Conservation (phyloP, 2,329 filamentous ascomycete species). For the Paecilomyces fulvus region DNA sequence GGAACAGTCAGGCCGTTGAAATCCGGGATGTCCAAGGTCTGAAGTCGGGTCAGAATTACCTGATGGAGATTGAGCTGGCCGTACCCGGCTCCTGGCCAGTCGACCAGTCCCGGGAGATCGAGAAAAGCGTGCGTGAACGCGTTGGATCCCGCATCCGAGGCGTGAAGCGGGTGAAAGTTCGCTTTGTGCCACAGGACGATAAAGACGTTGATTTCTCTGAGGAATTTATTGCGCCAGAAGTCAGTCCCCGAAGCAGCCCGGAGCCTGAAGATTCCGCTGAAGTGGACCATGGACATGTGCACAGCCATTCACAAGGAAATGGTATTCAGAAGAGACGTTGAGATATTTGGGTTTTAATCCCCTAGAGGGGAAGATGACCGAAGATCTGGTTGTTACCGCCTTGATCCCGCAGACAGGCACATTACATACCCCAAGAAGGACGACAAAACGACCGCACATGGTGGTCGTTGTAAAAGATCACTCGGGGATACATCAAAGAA, state of each 20-base stretch:
- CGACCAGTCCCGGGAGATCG: slow-evolving; percentile 57
- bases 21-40: slow-evolving; percentile 75
- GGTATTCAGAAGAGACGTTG: slow-evolving; percentile 16
- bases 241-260: slow-evolving; percentile 49
- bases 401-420: neutral
- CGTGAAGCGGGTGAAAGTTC: slow-evolving; percentile 71
- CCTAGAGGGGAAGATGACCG: neutral
- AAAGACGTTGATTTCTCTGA: slow-evolving; percentile 56
- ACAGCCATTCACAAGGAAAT: slow-evolving; percentile 26
- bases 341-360: neutral
- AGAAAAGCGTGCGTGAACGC: slow-evolving; percentile 62
- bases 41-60: slow-evolving; percentile 94
- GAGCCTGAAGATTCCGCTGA: slow-evolving; percentile 50
- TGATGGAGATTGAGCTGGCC: slow-evolving; percentile 80
- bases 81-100: slow-evolving; percentile 72
- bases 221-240: slow-evolving; percentile 65
- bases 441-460: neutral
- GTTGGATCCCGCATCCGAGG: slow-evolving; percentile 73
- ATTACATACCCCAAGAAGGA: neutral
- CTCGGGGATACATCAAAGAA: neutral
- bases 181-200: slow-evolving; percentile 66
- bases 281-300: slow-evolving; percentile 27
- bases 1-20: slow-evolving; percentile 52
- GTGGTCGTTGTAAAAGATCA: neutral
- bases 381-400: neutral